Base-by-base conservation (phyloP, 163 green algal species). In the Scenedesmus sp. region DNA sequence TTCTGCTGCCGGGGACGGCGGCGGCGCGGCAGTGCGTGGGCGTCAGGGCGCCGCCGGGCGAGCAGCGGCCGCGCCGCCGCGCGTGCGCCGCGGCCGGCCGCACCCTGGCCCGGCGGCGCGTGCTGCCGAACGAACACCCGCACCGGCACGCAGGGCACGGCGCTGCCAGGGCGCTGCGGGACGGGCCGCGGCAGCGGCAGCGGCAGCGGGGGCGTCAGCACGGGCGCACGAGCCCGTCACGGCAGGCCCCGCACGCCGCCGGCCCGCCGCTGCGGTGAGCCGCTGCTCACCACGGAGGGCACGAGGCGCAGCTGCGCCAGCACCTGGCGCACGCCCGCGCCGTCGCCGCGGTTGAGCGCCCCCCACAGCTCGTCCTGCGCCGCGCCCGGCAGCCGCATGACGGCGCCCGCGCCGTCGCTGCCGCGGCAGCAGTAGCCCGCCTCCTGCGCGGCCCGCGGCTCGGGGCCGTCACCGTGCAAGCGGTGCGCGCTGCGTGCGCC, bases 381-480 rank as follows among this genome's bases (percentile, higher is more conserved):
- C 13, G 36, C 20, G 7, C 66, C 77, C 28, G 72, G 54, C 83
- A 88, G 79, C 2, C 81, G 77, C 86, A 88, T 90, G 0, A 88
- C 83, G 4, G 83, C 74, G 11, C 29, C 53, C 28, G 26, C 56
- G 64, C 83, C 85, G 13, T 89, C 85, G 5, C 56, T 60, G 48
- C 86, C 86, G 1, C 69, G 65, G 54, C 77, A 86, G 47, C 87
- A 82, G 72, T 84, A 82, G 58, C 73, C 72, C 3, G 86, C 83
- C 77, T 90, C 86, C 85, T 90, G 85, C 22, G n/a, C n/a, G n/a
- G n/a, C n/a, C n/a, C n/a, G n/a, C n/a, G 22, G 56, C 4, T 20
- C 11, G 28, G 4, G 67, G n/a, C n/a, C n/a, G n/a, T n/a, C n/a
- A n/a, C n/a, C 66, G 47, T 24, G 28, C 10, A 62, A 26, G 9